These are phyloP conservation scores for Penicillium mononematosum DNA, from an alignment of 495 filamentous ascomycete genomes.

Conservation along the genomic window DNA sequence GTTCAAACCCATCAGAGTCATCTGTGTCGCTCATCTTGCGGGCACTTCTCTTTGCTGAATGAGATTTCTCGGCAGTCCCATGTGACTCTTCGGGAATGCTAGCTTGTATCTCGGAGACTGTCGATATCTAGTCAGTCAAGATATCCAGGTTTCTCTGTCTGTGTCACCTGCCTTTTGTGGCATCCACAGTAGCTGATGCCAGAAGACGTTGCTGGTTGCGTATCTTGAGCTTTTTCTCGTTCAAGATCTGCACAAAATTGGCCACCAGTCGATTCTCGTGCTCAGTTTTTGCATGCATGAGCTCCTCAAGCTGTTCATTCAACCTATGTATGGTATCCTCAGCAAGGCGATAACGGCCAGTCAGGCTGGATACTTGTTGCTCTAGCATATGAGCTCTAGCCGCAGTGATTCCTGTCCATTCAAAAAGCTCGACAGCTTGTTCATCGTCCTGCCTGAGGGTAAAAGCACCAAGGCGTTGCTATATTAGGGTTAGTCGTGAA, in stretches of 20 bases:
- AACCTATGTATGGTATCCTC: slow-evolving; percentile 52
- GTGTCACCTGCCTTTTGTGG: slow-evolving; percentile 38
- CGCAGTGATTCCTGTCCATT: slow-evolving; percentile 64
- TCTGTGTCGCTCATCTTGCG: slow-evolving; percentile 21
- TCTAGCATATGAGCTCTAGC: slow-evolving; percentile 40
- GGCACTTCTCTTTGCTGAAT: slow-evolving; percentile 47
- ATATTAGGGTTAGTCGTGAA: slow-evolving; percentile 5
- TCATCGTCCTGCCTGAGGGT: slow-evolving; percentile 59
- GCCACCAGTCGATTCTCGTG: slow-evolving; percentile 69
- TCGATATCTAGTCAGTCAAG: slow-evolving; percentile 1
- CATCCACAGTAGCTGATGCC: slow-evolving; percentile 57
- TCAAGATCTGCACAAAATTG: slow-evolving; percentile 70
- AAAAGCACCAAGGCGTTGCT: slow-evolving; percentile 72
- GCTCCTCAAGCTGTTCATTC: slow-evolving; percentile 58
- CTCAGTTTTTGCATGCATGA: slow-evolving; percentile 61
- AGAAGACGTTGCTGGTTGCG: slow-evolving; percentile 74
- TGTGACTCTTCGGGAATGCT: slow-evolving; percentile 13
- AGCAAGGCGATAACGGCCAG: slow-evolving; percentile 42
- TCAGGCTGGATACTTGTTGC: slow-evolving; percentile 48
- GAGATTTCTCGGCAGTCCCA: slow-evolving; percentile 15
- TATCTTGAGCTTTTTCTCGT: slow-evolving; percentile 91
- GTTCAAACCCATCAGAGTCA: slow-evolving; percentile 46
- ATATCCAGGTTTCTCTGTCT: background rate
- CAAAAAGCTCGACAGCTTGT: slow-evolving; percentile 65
- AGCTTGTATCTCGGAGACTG: slow-evolving; percentile 33